Conservation (phyloP, 495 filamentous ascomycete species). For the Tetracladium marchalianum region DNA sequence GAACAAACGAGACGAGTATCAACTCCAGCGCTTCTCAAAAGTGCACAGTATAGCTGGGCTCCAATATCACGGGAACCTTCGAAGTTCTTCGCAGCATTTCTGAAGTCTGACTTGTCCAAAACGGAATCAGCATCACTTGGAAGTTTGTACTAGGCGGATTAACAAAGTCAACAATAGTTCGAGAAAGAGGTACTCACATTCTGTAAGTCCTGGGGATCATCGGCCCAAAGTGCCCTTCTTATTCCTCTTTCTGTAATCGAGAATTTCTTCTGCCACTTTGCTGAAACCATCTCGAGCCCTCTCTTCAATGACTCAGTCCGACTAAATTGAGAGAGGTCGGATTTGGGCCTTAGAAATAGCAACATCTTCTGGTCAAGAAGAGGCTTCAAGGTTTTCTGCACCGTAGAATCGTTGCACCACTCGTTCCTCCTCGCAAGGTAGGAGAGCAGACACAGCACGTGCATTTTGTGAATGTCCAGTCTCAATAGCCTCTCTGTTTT, state of each 20-base stretch:
- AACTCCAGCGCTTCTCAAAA: slow-evolving; percentile 68
- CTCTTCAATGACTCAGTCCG: slow-evolving; percentile 64
- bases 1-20: slow-evolving; percentile 89
- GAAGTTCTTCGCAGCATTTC: slow-evolving; percentile 49
- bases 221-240: slow-evolving; percentile 60
- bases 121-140: slow-evolving; percentile 42
- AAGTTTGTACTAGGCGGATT: slow-evolving; percentile 32
- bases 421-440: slow-evolving; percentile 67
- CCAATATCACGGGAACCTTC: slow-evolving; percentile 81
- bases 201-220: slow-evolving; percentile 48
- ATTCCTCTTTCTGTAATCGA: slow-evolving; percentile 60
- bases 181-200: slow-evolving; percentile 35
- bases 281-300: slow-evolving; percentile 59
- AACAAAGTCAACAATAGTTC: slow-evolving; percentile 1
- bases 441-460: slow-evolving; percentile 70
- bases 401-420: slow-evolving; percentile 75
- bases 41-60: slow-evolving; percentile 79
- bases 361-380: slow-evolving; percentile 51
- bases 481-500: slow-evolving; percentile 61
- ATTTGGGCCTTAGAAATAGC: slow-evolving; percentile 52
- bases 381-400: slow-evolving; percentile 50
- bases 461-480: slow-evolving; percentile 73
- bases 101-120: slow-evolving; percentile 60
- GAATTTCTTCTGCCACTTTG: slow-evolving; percentile 58
- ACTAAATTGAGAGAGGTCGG: slow-evolving; percentile 55